Percentiles rank a stretch among this genome's conserved stretches.
phyloP scores from a whole-genome alignment of 352 stramenopile species.

The Salisapilia sapeloensis region DNA sequence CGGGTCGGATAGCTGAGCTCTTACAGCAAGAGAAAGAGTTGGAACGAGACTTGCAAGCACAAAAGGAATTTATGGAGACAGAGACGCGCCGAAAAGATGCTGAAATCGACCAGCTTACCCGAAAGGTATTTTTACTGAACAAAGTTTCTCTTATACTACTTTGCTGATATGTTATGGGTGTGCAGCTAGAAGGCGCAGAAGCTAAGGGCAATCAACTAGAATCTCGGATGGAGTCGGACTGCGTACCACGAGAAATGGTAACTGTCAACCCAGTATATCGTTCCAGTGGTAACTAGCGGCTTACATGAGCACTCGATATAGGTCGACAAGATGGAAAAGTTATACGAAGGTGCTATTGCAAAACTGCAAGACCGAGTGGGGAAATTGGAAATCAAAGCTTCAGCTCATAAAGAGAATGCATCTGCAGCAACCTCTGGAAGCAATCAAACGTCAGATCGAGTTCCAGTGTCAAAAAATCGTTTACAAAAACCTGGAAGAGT shows the following conservation, averaged over 20 bases:
- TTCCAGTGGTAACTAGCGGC: neutral
- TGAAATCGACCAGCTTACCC: conserved; percentile 13
- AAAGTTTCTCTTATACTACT: neutral
- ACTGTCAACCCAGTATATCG: neutral
- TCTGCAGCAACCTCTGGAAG: conserved; percentile 2
- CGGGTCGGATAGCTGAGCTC: conserved; percentile 42
- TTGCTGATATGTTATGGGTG: neutral
- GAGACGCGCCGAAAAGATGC: conserved; percentile 14
- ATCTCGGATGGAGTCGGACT: conserved; percentile 28
- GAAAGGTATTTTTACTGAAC: conserved; percentile 8
- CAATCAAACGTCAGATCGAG: conserved; percentile 7
- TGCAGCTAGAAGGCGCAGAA: conserved; percentile 15
- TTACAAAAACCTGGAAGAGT: conserved; percentile 5
- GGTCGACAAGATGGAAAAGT: conserved; percentile 53
- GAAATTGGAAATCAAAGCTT: conserved; percentile 25
- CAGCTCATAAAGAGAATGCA: conserved; percentile 7
- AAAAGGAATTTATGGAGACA: conserved; percentile 1
- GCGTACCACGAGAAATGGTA: conserved; percentile 31
- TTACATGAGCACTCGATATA: conserved; percentile 4
- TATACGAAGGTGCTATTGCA: conserved; percentile 50
- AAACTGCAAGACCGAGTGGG: conserved; percentile 54
- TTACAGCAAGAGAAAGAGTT: conserved; percentile 34
- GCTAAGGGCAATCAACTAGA: conserved; percentile 12
- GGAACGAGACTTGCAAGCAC: conserved; percentile 11
- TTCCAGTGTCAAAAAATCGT: conserved; percentile 6